phyloP scores from a whole-genome alignment of 2,329 filamentous ascomycete species.

The Neonectria faginata region DNA sequence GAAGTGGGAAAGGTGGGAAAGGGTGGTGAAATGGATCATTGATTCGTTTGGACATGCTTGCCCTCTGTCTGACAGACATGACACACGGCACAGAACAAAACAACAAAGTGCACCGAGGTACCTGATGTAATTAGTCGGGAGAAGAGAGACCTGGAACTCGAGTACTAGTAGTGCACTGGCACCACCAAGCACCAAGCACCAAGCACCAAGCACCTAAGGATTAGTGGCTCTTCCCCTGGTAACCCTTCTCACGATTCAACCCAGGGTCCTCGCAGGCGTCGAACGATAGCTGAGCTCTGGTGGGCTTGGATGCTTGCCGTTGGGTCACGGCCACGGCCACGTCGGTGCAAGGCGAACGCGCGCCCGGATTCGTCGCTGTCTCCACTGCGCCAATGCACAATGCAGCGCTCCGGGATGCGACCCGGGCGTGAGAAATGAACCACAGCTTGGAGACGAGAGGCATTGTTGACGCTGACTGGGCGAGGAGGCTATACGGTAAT shows the following conservation, averaged over 20 bases:
- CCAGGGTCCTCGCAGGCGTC: conserved; percentile 21
- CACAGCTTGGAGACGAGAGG: conserved; percentile 3
- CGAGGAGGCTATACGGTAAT: conserved; percentile 2
- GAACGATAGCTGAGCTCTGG: conserved; percentile 30
- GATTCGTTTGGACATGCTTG: conserved; percentile 15
- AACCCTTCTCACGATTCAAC: conserved; percentile 12
- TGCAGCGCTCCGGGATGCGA: conserved; percentile 27
- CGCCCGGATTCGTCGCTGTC: conserved; percentile 26
- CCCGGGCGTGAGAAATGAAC: conserved; percentile 21
- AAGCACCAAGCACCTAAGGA: not conserved
- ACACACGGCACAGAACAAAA: conserved; percentile 9
- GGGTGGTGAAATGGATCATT: conserved; percentile 6
- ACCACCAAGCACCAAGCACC: not conserved
- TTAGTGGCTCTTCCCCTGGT: not conserved
- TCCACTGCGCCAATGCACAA: conserved; percentile 32
- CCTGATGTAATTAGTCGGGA: not conserved
- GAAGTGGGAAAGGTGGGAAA: conserved; percentile 17
- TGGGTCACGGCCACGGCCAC: conserved; percentile 31
- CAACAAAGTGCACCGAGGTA: not conserved
- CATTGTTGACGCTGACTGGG: conserved; percentile 1
- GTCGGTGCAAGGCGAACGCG: conserved; percentile 38
- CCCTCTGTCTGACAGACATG: conserved; percentile 17
- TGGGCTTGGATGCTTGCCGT: conserved; percentile 30
- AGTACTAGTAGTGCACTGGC: not conserved
- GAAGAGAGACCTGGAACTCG: not conserved